Evolutionary conservation across 208 protist species (phyloP), one percentile per base, ranked within the genome.

Genomic region (Leishmania amazonensis): DNA sequence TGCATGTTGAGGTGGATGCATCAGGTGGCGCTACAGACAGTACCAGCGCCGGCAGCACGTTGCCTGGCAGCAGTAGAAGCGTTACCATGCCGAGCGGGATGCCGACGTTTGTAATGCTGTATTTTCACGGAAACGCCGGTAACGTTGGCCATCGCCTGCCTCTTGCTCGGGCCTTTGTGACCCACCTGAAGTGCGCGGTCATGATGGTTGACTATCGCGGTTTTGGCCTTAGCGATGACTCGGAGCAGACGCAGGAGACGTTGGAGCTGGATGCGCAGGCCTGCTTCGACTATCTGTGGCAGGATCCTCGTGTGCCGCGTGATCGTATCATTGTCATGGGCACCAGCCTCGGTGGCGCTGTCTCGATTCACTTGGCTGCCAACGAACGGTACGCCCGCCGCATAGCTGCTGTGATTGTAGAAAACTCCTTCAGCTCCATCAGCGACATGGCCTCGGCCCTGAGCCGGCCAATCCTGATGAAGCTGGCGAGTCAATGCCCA

Each of bases 111-210:
- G 85, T 89, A 57, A 85, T 98, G 68, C 84, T 98, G 24, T 97
- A 97, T 87, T 98, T 98, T 78, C 95, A 98, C 81, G 96, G 96
- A 60, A 98, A 98, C 72, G 94, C 96, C 3, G 95, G 96, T 42
- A 98, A 98, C 83, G 94, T 97, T 17, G 95, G 95, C 38, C 94
- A 98, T 80, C 89, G 95, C 57, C 88, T 98, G 17, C 87, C 85
- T 3, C 85, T 96, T 73, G 94, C 94, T 15, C 67, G 81, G 49
- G 68, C 90, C 45, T 83, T 98, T 17, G 85, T 93, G 21, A 58
- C 81, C 28, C 75, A 84, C 17, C 76, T 94, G 45, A 78, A 83
- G 7, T 96, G 93, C 83, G 91, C 89, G 15, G 91, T 98, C 57
- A 81, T 98, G 67, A 94, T 98, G 93, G 79, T 98, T 24, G 94